Base-by-base conservation (phyloP, 805 yeast genomes). In the Candida wancherniae region DNA sequence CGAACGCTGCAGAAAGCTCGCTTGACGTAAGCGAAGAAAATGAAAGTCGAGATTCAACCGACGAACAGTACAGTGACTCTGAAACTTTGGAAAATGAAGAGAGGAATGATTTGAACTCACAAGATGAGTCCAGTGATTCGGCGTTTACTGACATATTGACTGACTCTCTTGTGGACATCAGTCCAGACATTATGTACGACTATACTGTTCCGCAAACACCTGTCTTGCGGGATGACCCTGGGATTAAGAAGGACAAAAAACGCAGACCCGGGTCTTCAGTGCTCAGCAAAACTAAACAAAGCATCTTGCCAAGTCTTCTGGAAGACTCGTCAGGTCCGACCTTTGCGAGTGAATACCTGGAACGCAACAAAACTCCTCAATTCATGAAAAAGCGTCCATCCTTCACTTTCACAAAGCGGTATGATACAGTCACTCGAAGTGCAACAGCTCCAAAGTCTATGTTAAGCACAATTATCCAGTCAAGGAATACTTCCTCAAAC, bases 131-230 rank as follows among this genome's bases (percentile, higher is more conserved):
- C 0, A 51, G 55, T 5, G 71, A 66, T 26, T 63, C 70, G 2
- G 69, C 67, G 9, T 63, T 65, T 35, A 66, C 69, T 0, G 71
- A 65, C 28, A 58, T 63, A 8, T 71, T 65, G 28, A 54, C 55
- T 4, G 66, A 58, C 22, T 61, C 67, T 2, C 47, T 60, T n/a
- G 39, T 56, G 19, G 62, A 48, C 54, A 9, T 56, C 56, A 7
- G 37, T 15, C 28, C 36, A 12, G 24, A 29, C 17, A 28, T 42
- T 30, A 35, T 45, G 42, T 43, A 45, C 16, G 44, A 45, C 20
- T 43, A 45, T 25, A 36, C 45, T n/a, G 45, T 37, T 4, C 47
- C 44, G 3, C 34, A 45, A 9, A 38, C 42, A 7, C 34, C 38
- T 15, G 34, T 45, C n/a, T 28, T 45, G n/a, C 35, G 29, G 5